phyloP scores from a whole-genome alignment of 2,329 filamentous ascomycete genomes.

The Chrysosporium keratinophilum region DNA sequence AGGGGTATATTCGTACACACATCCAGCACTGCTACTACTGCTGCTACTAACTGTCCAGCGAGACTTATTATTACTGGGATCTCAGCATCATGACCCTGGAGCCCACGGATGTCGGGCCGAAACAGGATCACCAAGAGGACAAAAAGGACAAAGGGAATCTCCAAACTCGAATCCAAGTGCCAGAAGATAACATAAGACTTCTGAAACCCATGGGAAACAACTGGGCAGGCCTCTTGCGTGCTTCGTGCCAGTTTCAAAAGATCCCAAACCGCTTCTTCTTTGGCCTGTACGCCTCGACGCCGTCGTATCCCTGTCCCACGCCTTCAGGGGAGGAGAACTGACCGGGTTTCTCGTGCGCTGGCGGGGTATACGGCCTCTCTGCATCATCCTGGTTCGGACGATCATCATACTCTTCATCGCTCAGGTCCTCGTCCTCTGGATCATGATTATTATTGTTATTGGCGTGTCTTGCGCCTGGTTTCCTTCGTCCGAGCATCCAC shows the following conservation, averaged over 20 bases:
- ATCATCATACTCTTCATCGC: conserved; percentile 10
- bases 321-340: conserved; percentile 7
- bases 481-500: conserved; percentile 26
- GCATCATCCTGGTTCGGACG: conserved; percentile 4
- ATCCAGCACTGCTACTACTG: background rate
- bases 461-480: background rate
- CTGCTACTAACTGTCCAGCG: background rate
- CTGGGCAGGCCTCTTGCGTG: background rate
- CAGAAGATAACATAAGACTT: background rate
- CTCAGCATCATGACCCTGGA: background rate
- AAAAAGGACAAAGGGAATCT: conserved; percentile 3
- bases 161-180: background rate
- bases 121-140: conserved; percentile 9
- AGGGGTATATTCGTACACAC: conserved; percentile 10
- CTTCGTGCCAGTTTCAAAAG: conserved; percentile 11
- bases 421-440: background rate
- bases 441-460: no score
- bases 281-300: conserved; percentile 26
- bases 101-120: background rate
- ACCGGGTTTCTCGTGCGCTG: conserved; percentile 6
- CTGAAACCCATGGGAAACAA: conserved; percentile 2
- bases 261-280: conserved; percentile 21
- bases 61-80: background rate
- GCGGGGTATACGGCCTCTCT: conserved; percentile 5
- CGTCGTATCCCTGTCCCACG: conserved; percentile 21